Percentiles rank a stretch among this genome's conserved stretches.
Evolutionary conservation across 768 basidiomycete genomes (phyloP).

Genomic region (Cystobasidium ongulense): DNA sequence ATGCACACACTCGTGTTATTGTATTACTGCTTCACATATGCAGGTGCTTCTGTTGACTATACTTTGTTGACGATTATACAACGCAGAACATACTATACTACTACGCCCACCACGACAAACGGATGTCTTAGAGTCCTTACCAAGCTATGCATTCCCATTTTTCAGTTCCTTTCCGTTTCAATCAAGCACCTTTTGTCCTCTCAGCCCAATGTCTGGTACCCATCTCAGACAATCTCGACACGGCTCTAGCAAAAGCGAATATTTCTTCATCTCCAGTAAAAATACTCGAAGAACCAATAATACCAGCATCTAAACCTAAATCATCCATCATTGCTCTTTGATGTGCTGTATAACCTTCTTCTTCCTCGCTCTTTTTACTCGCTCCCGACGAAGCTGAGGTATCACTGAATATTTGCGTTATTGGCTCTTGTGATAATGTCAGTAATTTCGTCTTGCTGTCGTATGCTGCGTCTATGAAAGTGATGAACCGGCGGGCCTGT

Average conservation of each 20-base stretch:
- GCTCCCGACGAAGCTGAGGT: conserved; percentile 45
- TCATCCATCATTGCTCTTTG: conserved; percentile 94
- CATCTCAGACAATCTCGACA: conserved; percentile 38
- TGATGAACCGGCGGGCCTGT: conserved; percentile 88
- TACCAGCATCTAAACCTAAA: conserved; percentile 68
- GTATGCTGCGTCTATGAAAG: conserved; percentile 72
- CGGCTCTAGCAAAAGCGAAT: conserved; percentile 89
- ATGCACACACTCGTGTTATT: too few species aligned
- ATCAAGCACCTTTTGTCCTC: neutral
- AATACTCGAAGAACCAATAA: conserved; percentile 74
- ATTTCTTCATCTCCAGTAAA: conserved; percentile 95
- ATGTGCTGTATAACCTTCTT: conserved; percentile 53
- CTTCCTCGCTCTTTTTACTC: conserved; percentile 51
- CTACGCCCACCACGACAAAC: too few species aligned
- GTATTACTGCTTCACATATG: too few species aligned
- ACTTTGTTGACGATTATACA: too few species aligned
- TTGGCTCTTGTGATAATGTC: conserved; percentile 82
- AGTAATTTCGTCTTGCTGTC: conserved; percentile 66
- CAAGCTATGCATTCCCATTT: neutral
- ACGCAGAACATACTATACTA: too few species aligned
- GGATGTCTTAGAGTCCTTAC: too few species aligned
- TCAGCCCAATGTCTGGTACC: conserved; percentile 31
- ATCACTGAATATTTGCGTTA: conserved; percentile 81
- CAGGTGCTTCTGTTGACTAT: too few species aligned
- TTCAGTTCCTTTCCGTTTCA: neutral